Evolutionary conservation across 805 yeast genomes (phyloP), one percentile per base, ranked within the genome.

Genomic region (Babjeviella inositovora): DNA sequence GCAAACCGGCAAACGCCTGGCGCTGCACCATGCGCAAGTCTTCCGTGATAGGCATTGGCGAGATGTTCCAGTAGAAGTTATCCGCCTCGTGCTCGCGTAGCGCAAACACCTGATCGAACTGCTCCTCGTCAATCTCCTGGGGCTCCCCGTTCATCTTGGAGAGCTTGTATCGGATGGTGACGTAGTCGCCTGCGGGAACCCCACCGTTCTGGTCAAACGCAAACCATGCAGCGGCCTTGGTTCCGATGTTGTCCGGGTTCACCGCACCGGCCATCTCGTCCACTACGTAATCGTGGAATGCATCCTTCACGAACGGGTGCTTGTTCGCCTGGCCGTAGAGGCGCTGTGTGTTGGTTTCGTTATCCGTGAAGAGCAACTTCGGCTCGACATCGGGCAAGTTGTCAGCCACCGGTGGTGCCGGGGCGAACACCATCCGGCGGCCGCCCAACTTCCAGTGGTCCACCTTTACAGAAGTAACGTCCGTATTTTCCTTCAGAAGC

Each of bases 1-100:
- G 53, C 45, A 85, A 58, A 2, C 96, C 95, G 7, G 95, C 85
- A 50, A 81, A 81, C 1, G 95, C 93, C 53, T 84, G 96, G 40
- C 95, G 65, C 53, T 84, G 94, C 25, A 84, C 72, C 39, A 64
- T 70, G 40, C 93, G 61, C 35, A 84, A 57, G 29, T 76, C 77
- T 29, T 77, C 84, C 13, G 79, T 63, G 27, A 81, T 62, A 19
- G 93, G 94, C 39, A 81, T 48, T 5, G 95, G 95, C 8, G 85
- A 65, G 18, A 84, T 64, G 42, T 76, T 69, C 81, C 87, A 80
- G 51, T 84, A 84, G 46, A 84, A 84, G 24, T 82, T 85, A 38
- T 85, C 94, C 8, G 95, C 95, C 38, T 84, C 96, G 31, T 68
- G 75, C 38, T 72, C 72, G 41, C 94, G 70, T 22, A 65, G 57